Base-by-base conservation (phyloP, 2,329 filamentous ascomycete genomes). In the Colletotrichum graminicola region DNA sequence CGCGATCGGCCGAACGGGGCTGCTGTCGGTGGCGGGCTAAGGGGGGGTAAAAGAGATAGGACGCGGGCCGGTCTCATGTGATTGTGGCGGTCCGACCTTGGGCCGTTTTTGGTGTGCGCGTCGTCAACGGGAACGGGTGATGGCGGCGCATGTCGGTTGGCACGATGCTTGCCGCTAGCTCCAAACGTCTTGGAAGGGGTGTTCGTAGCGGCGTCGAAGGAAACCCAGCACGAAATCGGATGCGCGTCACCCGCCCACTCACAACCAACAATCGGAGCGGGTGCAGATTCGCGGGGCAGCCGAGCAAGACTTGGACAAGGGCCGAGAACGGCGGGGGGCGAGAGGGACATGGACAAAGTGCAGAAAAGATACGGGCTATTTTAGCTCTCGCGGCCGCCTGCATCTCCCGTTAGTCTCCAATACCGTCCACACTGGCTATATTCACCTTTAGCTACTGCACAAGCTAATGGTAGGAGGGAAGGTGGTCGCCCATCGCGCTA, bases 261-360 rank as follows among this genome's bases (percentile, higher is more conserved):
- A 23, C 21, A 11, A 11, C 4, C 21, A 12, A 34, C 52, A 29
- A 34, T 55, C 11, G 52, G 52, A 8, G 32, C 32, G 18, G 52
- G 29, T 51, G 62, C 62, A 51, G 43, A 49, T 59, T 59, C 52
- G 52, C 54, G 43, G 29, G 23, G 8, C 23, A 12, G 21, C 54
- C 34, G 54, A 23, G 26, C 14, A 41, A 26, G 23, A 29, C 14
- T 41, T 43, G 39, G 14, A 34, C 32, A 56, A 56, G 18, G 34
- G 56, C 36, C 56, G 39, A 41, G 56, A 59, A 59, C 56, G 56
- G 39, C 56, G 36, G 14, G 12, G 16, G 7, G 16, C 21, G 52
- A 21, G 14, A 18, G 11, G 4, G 54, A 54, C 47, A 41, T 54
- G 34, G 47, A 26, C 32, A 52, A 41, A 34, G 45, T 62, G 36